A percentile compares a stretch with the other conserved stretches of the same genome.
Evolutionary conservation across 345 rosid species (phyloP).

Genomic region (Brassica cretica): DNA sequence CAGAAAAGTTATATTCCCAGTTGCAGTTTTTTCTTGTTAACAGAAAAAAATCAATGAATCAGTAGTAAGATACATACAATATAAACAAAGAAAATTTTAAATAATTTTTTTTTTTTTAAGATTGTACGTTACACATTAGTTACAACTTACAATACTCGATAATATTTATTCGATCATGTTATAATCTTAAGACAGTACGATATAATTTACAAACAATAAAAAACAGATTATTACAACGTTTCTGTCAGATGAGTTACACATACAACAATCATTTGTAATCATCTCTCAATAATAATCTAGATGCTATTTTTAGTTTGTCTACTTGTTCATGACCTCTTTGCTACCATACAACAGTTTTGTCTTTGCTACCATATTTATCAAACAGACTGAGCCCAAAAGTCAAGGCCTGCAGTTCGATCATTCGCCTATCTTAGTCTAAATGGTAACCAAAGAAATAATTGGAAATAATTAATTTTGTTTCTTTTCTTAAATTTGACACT

Average conservation of each 20-base stretch:
- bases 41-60: not conserved
- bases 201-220: not conserved
- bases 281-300: not conserved
- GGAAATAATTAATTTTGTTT: too few species aligned
- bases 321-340: not conserved
- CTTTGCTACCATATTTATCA: not conserved
- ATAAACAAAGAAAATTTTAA: not conserved
- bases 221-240: not conserved
- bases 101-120: too few species aligned
- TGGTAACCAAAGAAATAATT: too few species aligned
- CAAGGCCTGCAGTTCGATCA: not conserved
- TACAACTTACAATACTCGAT: not conserved
- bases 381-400: not conserved
- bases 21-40: not conserved
- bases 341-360: not conserved
- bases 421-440: not conserved
- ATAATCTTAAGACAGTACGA: not conserved
- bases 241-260: not conserved
- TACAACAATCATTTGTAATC: not conserved
- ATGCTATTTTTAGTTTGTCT: not conserved
- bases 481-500: too few species aligned
- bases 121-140: not conserved
- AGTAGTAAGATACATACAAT: not conserved
- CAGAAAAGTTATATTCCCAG: conserved; percentile 22
- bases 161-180: not conserved